A percentile compares a stretch with the other conserved stretches of the same genome.
phyloP scores from a whole-genome alignment of 2,329 filamentous ascomycete species.

The Penicillium hesseltinei region DNA sequence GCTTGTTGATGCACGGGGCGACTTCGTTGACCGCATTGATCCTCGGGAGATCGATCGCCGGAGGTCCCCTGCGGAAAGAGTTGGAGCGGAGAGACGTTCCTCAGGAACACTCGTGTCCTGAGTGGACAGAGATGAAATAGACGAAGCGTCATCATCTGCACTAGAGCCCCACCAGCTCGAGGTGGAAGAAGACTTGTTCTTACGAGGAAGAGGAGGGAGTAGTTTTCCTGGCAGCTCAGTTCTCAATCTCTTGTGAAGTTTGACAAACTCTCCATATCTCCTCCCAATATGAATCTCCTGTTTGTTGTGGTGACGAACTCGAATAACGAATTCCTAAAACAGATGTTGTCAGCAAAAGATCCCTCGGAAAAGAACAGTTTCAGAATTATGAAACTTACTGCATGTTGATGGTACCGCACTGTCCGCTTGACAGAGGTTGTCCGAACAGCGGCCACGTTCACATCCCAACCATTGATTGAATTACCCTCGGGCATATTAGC shows the following conservation, averaged over 20 bases:
- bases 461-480: slow-evolving; percentile 92
- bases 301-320: slow-evolving; percentile 75
- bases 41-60: slow-evolving; percentile 31
- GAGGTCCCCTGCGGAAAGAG: slow-evolving; percentile 30
- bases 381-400: slow-evolving; percentile 54
- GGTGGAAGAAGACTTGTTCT: slow-evolving; percentile 80
- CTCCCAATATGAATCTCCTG: slow-evolving; percentile 77
- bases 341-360: slow-evolving; percentile 1
- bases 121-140: slow-evolving; percentile 76
- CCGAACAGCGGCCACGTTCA: slow-evolving; percentile 89
- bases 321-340: slow-evolving; percentile 79
- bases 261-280: slow-evolving; percentile 83
- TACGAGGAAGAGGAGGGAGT: slow-evolving; percentile 79
- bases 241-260: slow-evolving; percentile 74
- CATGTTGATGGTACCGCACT: slow-evolving; percentile 85
- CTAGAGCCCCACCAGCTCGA: slow-evolving; percentile 56
- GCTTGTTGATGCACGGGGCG: slow-evolving; percentile 34
- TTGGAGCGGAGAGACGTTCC: slow-evolving; percentile 34
- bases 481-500: slow-evolving; percentile 87
- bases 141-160: slow-evolving; percentile 70
- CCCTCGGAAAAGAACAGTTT: background rate
- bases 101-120: slow-evolving; percentile 52
- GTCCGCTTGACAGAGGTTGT: slow-evolving; percentile 79
- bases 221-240: slow-evolving; percentile 88
- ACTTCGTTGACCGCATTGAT: slow-evolving; percentile 31